Evolutionary conservation across 208 protist species (phyloP).

Genomic region (Acanthamoeba triangularis): DNA sequence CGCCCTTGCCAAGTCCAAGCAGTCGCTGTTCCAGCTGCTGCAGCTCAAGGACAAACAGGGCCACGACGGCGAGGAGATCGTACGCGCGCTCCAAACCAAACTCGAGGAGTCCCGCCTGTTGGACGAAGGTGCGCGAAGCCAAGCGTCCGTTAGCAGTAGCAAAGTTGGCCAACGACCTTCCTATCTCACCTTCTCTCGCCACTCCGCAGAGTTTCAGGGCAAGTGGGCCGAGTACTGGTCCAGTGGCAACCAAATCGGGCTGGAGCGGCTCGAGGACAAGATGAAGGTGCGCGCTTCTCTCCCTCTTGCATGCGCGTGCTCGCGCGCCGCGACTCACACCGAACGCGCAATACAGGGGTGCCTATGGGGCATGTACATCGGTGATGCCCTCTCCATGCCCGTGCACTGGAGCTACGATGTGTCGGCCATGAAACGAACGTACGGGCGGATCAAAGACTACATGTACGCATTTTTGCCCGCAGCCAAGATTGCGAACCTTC

Average conservation of each 20-base stretch:
- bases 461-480: background rate
- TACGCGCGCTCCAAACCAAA: background rate
- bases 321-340: background rate
- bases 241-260: background rate
- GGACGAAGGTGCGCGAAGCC: background rate
- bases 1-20: background rate
- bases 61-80: background rate
- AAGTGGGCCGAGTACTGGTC: background rate
- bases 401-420: constrained; percentile 80
- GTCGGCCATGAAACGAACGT: background rate
- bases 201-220: background rate
- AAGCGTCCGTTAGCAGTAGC: background rate
- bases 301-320: too few relatives aligned
- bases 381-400: constrained; percentile 79
- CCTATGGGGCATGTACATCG: constrained; percentile 76
- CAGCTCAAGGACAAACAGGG: background rate
- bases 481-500: too few relatives aligned
- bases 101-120: background rate
- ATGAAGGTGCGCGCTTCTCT: background rate
- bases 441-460: constrained; percentile 9
- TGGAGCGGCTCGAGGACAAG: background rate
- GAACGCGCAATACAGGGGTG: background rate
- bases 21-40: background rate
- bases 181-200: background rate
- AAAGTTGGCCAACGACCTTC: background rate